phyloP scores from a whole-genome alignment of 2,329 filamentous ascomycete genomes.

The Aureobasidium sp. region DNA sequence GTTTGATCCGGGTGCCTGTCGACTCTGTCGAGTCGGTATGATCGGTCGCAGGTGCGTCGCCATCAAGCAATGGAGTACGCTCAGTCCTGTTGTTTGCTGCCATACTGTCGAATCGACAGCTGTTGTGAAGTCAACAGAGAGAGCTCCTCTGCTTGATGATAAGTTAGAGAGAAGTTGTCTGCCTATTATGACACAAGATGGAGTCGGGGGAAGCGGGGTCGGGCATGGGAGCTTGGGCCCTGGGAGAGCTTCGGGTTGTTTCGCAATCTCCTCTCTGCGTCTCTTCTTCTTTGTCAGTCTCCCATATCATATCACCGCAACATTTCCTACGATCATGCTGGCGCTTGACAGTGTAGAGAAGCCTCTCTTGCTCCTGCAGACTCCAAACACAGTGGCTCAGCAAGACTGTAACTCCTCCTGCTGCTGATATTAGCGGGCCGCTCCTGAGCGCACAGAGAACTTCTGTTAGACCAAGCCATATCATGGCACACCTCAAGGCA shows the following conservation, averaged over 20 bases:
- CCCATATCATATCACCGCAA: not conserved
- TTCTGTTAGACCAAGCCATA: not conserved
- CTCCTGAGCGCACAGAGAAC: not conserved
- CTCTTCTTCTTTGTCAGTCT: not conserved
- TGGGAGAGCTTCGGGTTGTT: not conserved
- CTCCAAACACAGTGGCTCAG: not conserved
- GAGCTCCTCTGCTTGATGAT: too few species aligned
- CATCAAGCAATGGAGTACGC: slow-evolving; percentile 5
- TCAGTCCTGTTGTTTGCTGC: slow-evolving; percentile 6
- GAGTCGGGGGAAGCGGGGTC: slow-evolving; percentile 11
- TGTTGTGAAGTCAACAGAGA: not conserved
- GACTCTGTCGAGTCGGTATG: not conserved
- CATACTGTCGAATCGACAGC: not conserved
- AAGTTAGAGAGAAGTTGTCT: not conserved
- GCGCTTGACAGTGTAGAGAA: not conserved
- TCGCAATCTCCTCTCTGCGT: not conserved
- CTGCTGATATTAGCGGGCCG: not conserved
- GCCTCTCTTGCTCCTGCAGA: too few species aligned
- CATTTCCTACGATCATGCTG: not conserved
- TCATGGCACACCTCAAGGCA: not conserved
- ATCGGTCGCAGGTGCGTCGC: not conserved
- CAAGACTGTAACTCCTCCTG: not conserved
- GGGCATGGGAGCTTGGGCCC: not conserved
- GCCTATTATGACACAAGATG: not conserved
- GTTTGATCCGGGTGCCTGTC: not conserved